Evolutionary conservation across 2,329 filamentous ascomycete species (phyloP), one percentile per base, ranked within the genome.

Genomic region (Fusarium multiceps): DNA sequence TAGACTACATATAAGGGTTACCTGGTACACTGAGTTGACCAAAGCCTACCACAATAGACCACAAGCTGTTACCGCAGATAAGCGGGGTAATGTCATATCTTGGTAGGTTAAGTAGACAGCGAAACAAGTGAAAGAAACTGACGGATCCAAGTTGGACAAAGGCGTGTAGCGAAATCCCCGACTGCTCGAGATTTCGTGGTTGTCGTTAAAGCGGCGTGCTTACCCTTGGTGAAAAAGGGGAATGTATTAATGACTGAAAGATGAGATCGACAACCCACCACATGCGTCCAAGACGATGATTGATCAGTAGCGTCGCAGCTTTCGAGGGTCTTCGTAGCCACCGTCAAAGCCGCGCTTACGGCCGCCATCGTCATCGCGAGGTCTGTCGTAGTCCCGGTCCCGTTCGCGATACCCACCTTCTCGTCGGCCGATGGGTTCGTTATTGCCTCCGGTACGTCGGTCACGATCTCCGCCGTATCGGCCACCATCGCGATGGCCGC

Each of bases 341-440:
- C 91, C 92, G 55, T 97, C 94, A 80, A 92, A 93, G 55, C 89
- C 86, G 78, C 90, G 88, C 85, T 92, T 87, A 78, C 88, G 81
- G 80, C 82, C 72, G 54, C 63, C 84, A 71, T 88, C 87, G 72
- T 89, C 87, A 55, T 88, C 86, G 68, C 85, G 82, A 59, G 84
- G 85, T 70, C 86, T 81, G 77, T 90, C 88, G 78, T 82, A 84
- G 75, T 86, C 83, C 59, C 86, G 79, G 56, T 82, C 83, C 65
- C 86, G 79, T 53, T 82, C 80, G 63, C 80, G 85, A 80, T 88
- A 87, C 73, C 85, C 85, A 78, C 84, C 84, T 70, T 90, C 89
- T 75, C 89, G 79, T 63, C 89, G 88, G 76, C 92, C 90, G 78
- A 96, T 88, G 66, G 93, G 93, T 79, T 97, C 93, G 80, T 92